These are phyloP conservation scores for Cladosporium sp. DNA, from an alignment of 2,329 filamentous ascomycete genomes.

Conservation along the genomic window DNA sequence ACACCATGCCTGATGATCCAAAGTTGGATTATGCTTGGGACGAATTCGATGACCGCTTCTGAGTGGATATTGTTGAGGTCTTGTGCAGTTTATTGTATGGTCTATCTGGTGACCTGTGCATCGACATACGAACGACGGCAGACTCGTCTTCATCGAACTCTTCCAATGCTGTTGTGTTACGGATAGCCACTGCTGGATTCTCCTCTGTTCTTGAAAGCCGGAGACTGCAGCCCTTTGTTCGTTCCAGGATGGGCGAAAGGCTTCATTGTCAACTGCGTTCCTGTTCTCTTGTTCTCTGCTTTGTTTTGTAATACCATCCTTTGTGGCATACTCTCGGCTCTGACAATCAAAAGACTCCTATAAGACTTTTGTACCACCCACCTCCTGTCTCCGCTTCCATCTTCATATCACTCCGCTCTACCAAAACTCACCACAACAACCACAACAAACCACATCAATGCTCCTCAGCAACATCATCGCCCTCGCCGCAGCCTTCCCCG, in stretches of 20 bases:
- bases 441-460: background rate
- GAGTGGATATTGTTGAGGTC: background rate
- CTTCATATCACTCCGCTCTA: background rate
- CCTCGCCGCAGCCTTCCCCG: background rate
- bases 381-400: background rate
- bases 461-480: slow-evolving; percentile 4
- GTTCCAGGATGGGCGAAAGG: background rate
- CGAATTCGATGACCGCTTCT: background rate
- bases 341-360: background rate
- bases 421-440: background rate
- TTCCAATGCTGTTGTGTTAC: background rate
- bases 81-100: background rate
- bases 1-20: background rate
- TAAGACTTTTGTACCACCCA: background rate
- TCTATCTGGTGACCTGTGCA: background rate
- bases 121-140: background rate
- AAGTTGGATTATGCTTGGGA: background rate
- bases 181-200: background rate
- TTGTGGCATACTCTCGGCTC: background rate
- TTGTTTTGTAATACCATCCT: background rate
- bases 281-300: background rate
- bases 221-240: background rate
- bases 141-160: background rate
- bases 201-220: background rate
- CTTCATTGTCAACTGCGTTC: background rate